Evolutionary conservation across 768 basidiomycete genomes (phyloP), one percentile per base, ranked within the genome.

Genomic region (Arthromyces matolae): DNA sequence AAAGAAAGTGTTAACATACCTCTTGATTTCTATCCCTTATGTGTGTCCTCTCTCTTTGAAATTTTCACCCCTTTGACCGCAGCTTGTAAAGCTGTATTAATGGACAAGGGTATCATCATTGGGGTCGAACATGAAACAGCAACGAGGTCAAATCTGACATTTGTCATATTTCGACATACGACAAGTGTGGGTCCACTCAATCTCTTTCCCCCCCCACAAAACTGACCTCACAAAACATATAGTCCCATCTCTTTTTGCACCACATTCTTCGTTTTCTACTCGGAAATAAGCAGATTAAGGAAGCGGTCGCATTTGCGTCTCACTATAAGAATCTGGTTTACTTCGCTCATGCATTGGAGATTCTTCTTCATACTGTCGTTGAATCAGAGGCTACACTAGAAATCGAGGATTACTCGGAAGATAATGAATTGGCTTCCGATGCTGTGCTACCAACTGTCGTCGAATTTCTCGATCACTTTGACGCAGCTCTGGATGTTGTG

Each of bases 21-120:
- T 4, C 70, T 98, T 12, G 89, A 96, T 56, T 99, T 98, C 61
- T 99, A 98, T 62, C 95, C 95, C 0, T 65, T 99, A 14, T 97
- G 95, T 97, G 60, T 61, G 76, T 62, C 59, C 75, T 68, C 18
- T 37, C 41, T 20, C 50, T 23, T 7, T n/a, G n/a, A n/a, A 8
- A 40, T 9, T 10, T 32, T 41, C 16, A 9, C 34, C 20, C 50
- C n/a, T 39, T 51, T 14, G 48, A 50, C 52, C n/a, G n/a, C n/a
- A 35, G 18, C 49, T 52, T 29, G 25, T 45, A 10, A 57, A 98
- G 95, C 95, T 48, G 93, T 93, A 6, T 77, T 99, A 20, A 98
- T 98, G 93, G 94, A 97, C 65, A 99, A 97, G 62, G 95, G 94
- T 1, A 96, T 99, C 55, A 93, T 99, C 54, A 93, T 97, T 56